Conservation (phyloP, 208 protist species). For the Leishmania mexicana region DNA sequence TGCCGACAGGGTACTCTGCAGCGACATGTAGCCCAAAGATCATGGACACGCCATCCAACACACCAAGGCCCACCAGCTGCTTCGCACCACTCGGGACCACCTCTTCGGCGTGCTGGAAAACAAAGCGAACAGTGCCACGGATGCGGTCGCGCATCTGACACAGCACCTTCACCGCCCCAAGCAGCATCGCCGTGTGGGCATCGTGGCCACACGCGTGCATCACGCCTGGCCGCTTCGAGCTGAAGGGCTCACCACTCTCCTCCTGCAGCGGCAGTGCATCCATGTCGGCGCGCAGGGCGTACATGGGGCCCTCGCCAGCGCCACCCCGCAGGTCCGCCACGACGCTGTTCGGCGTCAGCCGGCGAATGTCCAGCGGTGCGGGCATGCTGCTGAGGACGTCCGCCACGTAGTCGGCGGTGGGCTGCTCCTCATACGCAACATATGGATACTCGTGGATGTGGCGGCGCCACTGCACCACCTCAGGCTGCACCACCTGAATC, state of each 20-base stretch:
- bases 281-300: conserved; percentile 72
- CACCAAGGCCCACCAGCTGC: conserved; percentile 53
- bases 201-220: conserved; percentile 84
- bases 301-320: conserved; percentile 51
- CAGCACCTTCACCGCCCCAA: conserved; percentile 66
- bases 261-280: conserved; percentile 77
- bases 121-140: conserved; percentile 71
- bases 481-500: conserved; percentile 30
- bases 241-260: conserved; percentile 57
- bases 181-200: conserved; percentile 70
- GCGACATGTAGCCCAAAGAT: conserved; percentile 64
- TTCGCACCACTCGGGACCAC: conserved; percentile 60
- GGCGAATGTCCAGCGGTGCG: conserved; percentile 45
- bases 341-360: conserved; percentile 57
- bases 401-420: conserved; percentile 77
- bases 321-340: conserved; percentile 67
- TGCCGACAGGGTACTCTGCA: conserved; percentile 26
- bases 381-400: conserved; percentile 51
- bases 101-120: conserved; percentile 87
- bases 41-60: conserved; percentile 63
- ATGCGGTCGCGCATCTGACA: conserved; percentile 49
- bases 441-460: conserved; percentile 74
- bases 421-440: conserved; percentile 64
- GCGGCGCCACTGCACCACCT: conserved; percentile 76
- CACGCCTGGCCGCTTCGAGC: conserved; percentile 52